These are phyloP conservation scores for Candida odintsovae DNA, from an alignment of 805 yeast species.

Conservation along the genomic window DNA sequence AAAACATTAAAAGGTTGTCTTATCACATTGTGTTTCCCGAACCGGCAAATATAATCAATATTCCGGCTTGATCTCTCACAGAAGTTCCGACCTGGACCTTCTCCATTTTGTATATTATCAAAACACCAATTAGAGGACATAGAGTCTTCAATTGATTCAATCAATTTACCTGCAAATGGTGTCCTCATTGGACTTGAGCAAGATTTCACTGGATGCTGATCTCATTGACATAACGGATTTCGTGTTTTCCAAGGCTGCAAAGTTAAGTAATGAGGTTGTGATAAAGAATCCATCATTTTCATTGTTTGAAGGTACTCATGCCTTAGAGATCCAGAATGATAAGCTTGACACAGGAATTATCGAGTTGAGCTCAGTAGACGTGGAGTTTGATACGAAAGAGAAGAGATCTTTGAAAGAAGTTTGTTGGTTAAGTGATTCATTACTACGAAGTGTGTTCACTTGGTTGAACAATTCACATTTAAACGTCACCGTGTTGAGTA, in stretches of 20 bases:
- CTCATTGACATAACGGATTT: constrained; percentile 47
- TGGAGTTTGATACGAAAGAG: constrained; percentile 37
- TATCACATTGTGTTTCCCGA: too few relatives aligned
- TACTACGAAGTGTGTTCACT: constrained; percentile 49
- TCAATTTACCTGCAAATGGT: neutral
- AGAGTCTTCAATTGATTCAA: too few relatives aligned
- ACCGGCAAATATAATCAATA: too few relatives aligned
- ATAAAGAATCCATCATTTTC: constrained; percentile 55
- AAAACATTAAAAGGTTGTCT: too few relatives aligned
- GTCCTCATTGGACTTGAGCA: neutral
- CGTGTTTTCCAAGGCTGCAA: constrained; percentile 36
- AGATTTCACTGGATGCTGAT: neutral
- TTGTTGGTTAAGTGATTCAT: constrained; percentile 45
- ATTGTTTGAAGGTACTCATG: constrained; percentile 80
- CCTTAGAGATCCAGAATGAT: constrained; percentile 69
- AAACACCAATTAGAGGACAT: too few relatives aligned
- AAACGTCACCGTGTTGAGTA: constrained; percentile 72
- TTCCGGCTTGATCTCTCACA: too few relatives aligned
- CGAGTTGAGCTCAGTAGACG: constrained; percentile 37
- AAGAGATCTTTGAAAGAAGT: constrained; percentile 36
- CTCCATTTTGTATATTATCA: too few relatives aligned
- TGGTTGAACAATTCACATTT: constrained; percentile 78
- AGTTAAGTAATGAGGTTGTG: constrained; percentile 47
- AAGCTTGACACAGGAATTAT: constrained; percentile 75
- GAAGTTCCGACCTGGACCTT: too few relatives aligned